A percentile compares a stretch with the other conserved stretches of the same genome.
phyloP scores from a whole-genome alignment of 108 stramenopile genomes.

The Nitzschia palea region DNA sequence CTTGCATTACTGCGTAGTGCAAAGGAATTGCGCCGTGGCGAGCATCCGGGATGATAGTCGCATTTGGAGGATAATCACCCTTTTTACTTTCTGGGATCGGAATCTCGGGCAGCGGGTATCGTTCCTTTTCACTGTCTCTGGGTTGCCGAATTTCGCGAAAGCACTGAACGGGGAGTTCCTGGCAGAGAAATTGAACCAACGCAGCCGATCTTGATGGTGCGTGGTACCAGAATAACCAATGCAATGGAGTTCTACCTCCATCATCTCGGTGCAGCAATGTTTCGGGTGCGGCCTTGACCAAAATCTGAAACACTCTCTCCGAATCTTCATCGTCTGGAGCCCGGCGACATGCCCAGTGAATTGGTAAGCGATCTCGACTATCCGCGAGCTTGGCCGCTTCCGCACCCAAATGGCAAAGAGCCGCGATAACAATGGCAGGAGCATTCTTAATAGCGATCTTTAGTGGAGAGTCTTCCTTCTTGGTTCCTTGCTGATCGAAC shows the following conservation, averaged over 20 bases:
- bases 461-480: conserved; percentile 37
- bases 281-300: conserved; percentile 40
- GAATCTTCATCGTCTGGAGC: conserved; percentile 31
- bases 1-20: conserved; percentile 62
- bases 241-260: conserved; percentile 64
- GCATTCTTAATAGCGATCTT: conserved; percentile 32
- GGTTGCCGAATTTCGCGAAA: conserved; percentile 29
- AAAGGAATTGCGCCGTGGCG: conserved; percentile 51
- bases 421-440: conserved; percentile 44
- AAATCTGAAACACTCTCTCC: conserved; percentile 35
- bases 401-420: conserved; percentile 57
- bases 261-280: conserved; percentile 46
- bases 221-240: conserved; percentile 65
- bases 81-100: conserved; percentile 25
- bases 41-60: conserved; percentile 46
- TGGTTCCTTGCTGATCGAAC: conserved; percentile 28
- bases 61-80: conserved; percentile 30
- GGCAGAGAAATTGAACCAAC: conserved; percentile 42
- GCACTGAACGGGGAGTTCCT: conserved; percentile 16
- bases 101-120: conserved; percentile 38
- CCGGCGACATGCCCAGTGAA: conserved; percentile 48
- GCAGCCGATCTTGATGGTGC: conserved; percentile 35
- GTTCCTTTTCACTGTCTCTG: conserved; percentile 12
- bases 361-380: conserved; percentile 33
- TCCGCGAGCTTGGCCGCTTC: conserved; percentile 32